Conservation (phyloP, 257 asterid species). For the Solanum appendiculatum region DNA sequence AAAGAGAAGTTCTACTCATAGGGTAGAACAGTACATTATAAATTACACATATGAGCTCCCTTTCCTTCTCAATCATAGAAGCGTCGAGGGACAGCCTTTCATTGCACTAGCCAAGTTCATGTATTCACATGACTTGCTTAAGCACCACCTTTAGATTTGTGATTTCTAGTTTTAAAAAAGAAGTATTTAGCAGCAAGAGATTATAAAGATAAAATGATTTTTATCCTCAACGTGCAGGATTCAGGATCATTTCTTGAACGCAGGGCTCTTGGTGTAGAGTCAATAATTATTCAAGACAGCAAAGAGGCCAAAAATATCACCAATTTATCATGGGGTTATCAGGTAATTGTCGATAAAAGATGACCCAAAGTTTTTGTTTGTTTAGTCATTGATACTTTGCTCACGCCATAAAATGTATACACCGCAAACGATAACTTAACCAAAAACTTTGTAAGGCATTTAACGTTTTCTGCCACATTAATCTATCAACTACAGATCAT, state of each 20-base stretch:
- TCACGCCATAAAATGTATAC: background rate
- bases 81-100: background rate
- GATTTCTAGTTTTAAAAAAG: background rate
- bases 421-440: background rate
- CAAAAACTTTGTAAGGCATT: background rate
- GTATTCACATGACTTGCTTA: background rate
- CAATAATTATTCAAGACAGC: constrained; percentile 29
- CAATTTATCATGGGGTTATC: constrained; percentile 54
- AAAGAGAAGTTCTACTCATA: background rate
- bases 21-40: background rate
- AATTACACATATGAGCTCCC: background rate
- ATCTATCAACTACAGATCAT: background rate
- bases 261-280: constrained; percentile 38
- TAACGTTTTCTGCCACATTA: background rate
- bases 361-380: background rate
- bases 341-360: constrained; percentile 27
- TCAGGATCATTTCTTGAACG: constrained; percentile 76
- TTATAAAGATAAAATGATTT: background rate
- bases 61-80: background rate
- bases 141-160: background rate
- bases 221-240: constrained; percentile 35
- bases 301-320: constrained; percentile 17
- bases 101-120: background rate
- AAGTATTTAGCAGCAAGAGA: background rate
- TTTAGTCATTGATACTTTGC: background rate